phyloP scores from a whole-genome alignment of 306 rosid genomes.

The Geum urbanum region DNA sequence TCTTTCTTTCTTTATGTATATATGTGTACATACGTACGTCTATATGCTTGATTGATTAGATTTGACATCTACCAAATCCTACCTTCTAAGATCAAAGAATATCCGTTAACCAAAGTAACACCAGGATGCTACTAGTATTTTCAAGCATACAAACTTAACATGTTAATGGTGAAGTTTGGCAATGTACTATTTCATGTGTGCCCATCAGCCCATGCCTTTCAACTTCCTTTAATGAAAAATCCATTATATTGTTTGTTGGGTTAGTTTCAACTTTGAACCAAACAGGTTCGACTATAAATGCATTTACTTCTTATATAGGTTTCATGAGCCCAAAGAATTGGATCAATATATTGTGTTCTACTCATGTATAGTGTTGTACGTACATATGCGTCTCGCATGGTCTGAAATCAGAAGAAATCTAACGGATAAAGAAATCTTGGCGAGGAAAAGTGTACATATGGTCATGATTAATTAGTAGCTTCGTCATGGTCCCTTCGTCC shows the following conservation, averaged over 20 bases:
- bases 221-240: neutral
- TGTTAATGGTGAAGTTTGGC: neutral
- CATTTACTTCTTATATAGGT: neutral
- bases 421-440: too few relatives aligned
- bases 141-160: neutral
- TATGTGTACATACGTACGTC: too few relatives aligned
- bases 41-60: neutral
- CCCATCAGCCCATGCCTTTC: neutral
- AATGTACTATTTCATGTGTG: neutral
- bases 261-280: slow-evolving; percentile 3
- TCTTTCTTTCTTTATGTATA: too few relatives aligned
- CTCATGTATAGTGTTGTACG: neutral
- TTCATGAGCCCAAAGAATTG: neutral
- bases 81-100: neutral
- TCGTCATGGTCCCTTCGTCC: too few relatives aligned
- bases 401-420: neutral
- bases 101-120: neutral
- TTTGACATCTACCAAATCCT: neutral
- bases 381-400: neutral
- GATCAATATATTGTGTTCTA: neutral
- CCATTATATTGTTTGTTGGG: neutral
- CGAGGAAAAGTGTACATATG: neutral
- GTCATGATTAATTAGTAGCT: too few relatives aligned
- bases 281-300: slow-evolving; percentile 2
- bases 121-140: neutral